Conservation (phyloP, 352 stramenopile species). For the Phytopythium chamaehyphon region DNA sequence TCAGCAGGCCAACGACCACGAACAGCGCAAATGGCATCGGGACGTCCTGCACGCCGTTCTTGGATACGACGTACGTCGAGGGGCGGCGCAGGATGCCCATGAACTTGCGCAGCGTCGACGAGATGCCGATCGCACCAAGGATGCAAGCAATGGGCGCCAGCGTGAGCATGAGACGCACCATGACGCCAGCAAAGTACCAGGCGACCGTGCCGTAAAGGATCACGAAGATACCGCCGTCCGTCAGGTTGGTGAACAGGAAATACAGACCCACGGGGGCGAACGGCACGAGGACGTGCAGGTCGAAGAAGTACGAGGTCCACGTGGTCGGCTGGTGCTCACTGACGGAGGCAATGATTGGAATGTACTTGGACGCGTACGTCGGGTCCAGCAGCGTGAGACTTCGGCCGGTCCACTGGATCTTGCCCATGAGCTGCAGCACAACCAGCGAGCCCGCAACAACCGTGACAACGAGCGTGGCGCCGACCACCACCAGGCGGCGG, state of each 20-base stretch:
- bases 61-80: constrained; percentile 41
- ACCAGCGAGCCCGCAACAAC: constrained; percentile 52
- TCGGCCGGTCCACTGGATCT: constrained; percentile 88
- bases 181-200: constrained; percentile 92
- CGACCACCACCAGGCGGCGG: constrained; percentile 65
- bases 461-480: constrained; percentile 51
- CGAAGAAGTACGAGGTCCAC: constrained; percentile 94
- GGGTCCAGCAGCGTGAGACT: constrained; percentile 89
- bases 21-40: constrained; percentile 48
- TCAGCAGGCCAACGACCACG: constrained; percentile 53
- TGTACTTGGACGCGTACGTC: constrained; percentile 93
- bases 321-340: constrained; percentile 93
- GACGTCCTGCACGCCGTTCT: constrained; percentile 63
- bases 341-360: constrained; percentile 93
- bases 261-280: constrained; percentile 91
- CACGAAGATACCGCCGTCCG: constrained; percentile 89
- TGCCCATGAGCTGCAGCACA: constrained; percentile 78
- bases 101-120: constrained; percentile 73
- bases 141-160: constrained; percentile 92
- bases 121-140: constrained; percentile 84
- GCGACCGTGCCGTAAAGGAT: constrained; percentile 92
- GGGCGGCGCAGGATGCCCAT: constrained; percentile 61
- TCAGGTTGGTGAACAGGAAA: constrained; percentile 88
- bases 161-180: constrained; percentile 92
- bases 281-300: constrained; percentile 89